A percentile compares a stretch with the other conserved stretches of the same genome.
Conservation (phyloP, 2,329 filamentous ascomycete genomes). For the Botryotinia narcissicola region DNA sequence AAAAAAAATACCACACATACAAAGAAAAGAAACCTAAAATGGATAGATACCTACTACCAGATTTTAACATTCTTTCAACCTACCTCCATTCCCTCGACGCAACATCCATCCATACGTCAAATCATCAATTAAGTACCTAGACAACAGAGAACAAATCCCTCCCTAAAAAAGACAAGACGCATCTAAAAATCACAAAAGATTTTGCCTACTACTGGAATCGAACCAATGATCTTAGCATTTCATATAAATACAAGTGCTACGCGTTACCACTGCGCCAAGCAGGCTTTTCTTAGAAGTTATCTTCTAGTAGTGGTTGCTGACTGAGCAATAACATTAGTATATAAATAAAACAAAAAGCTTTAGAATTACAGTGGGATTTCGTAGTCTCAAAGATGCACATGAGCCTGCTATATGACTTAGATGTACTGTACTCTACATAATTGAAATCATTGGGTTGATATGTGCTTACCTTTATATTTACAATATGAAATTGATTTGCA, state of each 20-base stretch:
- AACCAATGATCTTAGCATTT: conserved; percentile 19
- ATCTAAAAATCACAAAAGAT: rapidly evolving
- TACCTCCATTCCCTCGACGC: too few relatives aligned
- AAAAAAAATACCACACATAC: too few relatives aligned
- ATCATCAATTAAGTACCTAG: too few relatives aligned
- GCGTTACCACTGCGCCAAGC: conserved; percentile 19
- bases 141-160: background rate
- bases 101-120: too few relatives aligned
- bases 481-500: background rate
- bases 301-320: background rate
- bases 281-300: conserved; percentile 3
- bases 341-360: background rate
- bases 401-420: background rate
- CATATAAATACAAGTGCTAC: background rate
- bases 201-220: conserved; percentile 17
- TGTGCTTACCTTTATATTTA: background rate
- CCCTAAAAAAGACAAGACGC: background rate
- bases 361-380: background rate
- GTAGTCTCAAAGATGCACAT: rapidly evolving
- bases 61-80: too few relatives aligned
- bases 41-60: too few relatives aligned
- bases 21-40: too few relatives aligned
- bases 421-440: too few relatives aligned
- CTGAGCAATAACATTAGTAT: rapidly evolving
- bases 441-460: background rate